Conservation (phyloP, 225 moss, liverwort and hornwort genomes). For the Polytrichum commune region DNA sequence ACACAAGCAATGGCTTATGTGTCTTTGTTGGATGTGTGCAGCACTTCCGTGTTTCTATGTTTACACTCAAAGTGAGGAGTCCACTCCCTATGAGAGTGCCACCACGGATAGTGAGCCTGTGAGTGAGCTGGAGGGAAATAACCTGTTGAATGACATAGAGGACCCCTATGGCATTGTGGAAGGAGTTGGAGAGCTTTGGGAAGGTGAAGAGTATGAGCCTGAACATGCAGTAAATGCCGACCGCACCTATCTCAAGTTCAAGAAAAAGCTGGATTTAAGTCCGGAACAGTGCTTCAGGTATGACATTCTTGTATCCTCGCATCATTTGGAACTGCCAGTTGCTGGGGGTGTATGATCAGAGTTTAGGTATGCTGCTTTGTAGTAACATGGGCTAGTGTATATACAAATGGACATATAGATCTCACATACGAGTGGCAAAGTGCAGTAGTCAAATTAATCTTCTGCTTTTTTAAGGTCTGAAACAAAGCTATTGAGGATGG, state of each 20-base stretch:
- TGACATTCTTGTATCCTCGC: background rate
- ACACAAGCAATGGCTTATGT: too few species aligned
- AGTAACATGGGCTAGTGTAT: too few species aligned
- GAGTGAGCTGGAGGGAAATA: slow-evolving; percentile 28
- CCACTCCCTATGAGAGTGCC: slow-evolving; percentile 43
- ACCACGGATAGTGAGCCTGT: slow-evolving; percentile 23
- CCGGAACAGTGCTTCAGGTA: slow-evolving; percentile 90
- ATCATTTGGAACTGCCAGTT: background rate
- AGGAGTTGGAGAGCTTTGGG: slow-evolving; percentile 79
- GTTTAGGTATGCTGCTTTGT: too few species aligned
- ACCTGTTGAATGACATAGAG: slow-evolving; percentile 45
- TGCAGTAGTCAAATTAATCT: too few species aligned
- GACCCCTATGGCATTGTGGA: slow-evolving; percentile 49
- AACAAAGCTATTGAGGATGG: too few species aligned
- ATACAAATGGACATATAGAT: too few species aligned
- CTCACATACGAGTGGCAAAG: too few species aligned
- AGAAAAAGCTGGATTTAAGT: slow-evolving; percentile 73
- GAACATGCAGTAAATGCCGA: slow-evolving; percentile 68
- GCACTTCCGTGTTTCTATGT: slow-evolving; percentile 93
- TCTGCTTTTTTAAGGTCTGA: too few species aligned
- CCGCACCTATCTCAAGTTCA: slow-evolving; percentile 83
- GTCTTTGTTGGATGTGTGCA: slow-evolving; percentile 24
- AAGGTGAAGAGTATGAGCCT: slow-evolving; percentile 88
- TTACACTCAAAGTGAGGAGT: slow-evolving; percentile 69
- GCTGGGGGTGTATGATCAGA: too few species aligned